These are phyloP conservation scores for Rosa lucieae DNA, from an alignment of 306 rosid species.

Conservation along the genomic window DNA sequence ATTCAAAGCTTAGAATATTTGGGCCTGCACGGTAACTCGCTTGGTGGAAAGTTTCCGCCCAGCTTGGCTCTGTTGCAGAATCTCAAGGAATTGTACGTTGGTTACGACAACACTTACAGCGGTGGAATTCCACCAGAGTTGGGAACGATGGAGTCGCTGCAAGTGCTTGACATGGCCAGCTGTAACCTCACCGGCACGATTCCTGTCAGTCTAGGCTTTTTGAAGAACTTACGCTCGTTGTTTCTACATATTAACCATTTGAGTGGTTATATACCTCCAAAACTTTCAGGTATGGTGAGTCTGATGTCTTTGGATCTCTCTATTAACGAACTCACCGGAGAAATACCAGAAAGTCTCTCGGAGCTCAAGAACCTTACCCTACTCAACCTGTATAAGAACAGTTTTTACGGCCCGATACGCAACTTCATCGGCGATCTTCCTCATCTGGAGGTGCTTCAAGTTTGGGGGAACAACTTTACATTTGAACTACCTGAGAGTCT, in stretches of 20 bases:
- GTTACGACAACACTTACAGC: constrained; percentile 49
- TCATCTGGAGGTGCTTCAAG: constrained; percentile 52
- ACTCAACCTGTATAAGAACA: constrained; percentile 52
- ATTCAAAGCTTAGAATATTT: constrained; percentile 55
- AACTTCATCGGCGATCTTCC: constrained; percentile 63
- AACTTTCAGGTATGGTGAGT: constrained; percentile 53
- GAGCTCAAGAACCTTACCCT: constrained; percentile 48
- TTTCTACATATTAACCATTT: constrained; percentile 61
- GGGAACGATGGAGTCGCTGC: constrained; percentile 47
- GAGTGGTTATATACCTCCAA: constrained; percentile 58
- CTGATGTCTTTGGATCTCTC: constrained; percentile 64
- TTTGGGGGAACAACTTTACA: constrained; percentile 80
- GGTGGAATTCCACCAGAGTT: constrained; percentile 74
- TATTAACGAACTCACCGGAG: constrained; percentile 57
- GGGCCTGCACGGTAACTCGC: constrained; percentile 32
- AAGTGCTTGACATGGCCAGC: constrained; percentile 42
- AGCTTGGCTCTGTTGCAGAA: constrained; percentile 47
- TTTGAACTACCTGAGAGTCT: constrained; percentile 55
- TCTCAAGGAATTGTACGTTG: constrained; percentile 44
- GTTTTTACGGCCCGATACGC: constrained; percentile 51
- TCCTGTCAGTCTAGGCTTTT: constrained; percentile 43
- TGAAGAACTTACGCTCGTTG: constrained; percentile 41
- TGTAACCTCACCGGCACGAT: constrained; percentile 64
- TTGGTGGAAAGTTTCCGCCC: constrained; percentile 50
- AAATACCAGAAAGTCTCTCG: constrained; percentile 47